A percentile compares a stretch with the other conserved stretches of the same genome.
These are phyloP conservation scores for Tolypocladium paradoxum DNA, from an alignment of 2,329 filamentous ascomycete genomes.

Conservation along the genomic window DNA sequence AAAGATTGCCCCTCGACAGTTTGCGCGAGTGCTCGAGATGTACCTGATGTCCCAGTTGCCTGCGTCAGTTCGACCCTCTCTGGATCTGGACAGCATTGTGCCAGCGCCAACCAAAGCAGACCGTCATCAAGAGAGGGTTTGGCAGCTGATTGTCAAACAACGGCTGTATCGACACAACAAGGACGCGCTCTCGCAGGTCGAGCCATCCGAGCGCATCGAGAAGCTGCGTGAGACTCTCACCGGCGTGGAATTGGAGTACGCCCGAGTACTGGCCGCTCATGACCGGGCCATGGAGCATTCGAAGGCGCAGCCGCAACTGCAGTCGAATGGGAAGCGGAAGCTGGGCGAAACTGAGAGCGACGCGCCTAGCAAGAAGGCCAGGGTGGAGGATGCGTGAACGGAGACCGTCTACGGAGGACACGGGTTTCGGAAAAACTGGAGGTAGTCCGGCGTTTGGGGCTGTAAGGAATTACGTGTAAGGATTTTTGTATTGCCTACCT, in stretches of 20 bases:
- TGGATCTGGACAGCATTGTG: conserved; percentile 30
- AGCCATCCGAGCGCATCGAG: conserved; percentile 55
- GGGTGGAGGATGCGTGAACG: conserved; percentile 23
- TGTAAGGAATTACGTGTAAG: background rate
- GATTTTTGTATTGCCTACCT: background rate
- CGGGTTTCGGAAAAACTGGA: background rate
- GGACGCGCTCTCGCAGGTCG: conserved; percentile 59
- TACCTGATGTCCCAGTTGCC: conserved; percentile 55
- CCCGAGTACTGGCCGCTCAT: conserved; percentile 44
- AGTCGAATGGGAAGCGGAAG: conserved; percentile 36
- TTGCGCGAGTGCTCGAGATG: conserved; percentile 65
- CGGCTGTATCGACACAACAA: conserved; percentile 66
- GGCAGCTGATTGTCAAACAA: conserved; percentile 67
- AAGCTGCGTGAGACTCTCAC: conserved; percentile 61
- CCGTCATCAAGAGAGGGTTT: conserved; percentile 55
- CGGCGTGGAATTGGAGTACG: conserved; percentile 62
- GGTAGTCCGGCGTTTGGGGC: background rate
- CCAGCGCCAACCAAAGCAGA: conserved; percentile 40
- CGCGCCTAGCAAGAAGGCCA: conserved; percentile 33
- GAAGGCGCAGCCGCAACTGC: conserved; percentile 1
- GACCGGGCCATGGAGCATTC: conserved; percentile 26
- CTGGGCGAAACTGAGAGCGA: conserved; percentile 17
- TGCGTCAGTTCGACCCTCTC: conserved; percentile 41
- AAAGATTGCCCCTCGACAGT: conserved; percentile 71
- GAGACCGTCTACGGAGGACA: background rate